These are phyloP conservation scores for Porogramme epimiltina DNA, from an alignment of 1,284 basidiomycete species.

Conservation along the genomic window DNA sequence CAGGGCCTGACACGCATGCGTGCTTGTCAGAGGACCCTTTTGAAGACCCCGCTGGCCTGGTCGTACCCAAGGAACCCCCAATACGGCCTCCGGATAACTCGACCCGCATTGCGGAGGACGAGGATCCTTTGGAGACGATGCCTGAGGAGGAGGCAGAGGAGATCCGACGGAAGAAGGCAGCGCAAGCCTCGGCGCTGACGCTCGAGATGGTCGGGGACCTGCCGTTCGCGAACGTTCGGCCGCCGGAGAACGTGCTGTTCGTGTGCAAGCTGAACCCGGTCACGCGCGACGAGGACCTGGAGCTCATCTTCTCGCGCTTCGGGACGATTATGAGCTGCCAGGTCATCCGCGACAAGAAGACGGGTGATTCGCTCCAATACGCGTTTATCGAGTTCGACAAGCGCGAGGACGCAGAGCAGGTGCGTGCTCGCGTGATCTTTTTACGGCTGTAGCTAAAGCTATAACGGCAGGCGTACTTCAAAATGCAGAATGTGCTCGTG, in stretches of 20 bases:
- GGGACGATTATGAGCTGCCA: conserved; percentile 97
- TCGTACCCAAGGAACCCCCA: conserved; percentile 77
- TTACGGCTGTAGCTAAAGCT: not conserved
- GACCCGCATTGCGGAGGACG: conserved; percentile 89
- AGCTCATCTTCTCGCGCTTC: conserved; percentile 96
- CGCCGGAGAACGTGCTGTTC: conserved; percentile 98
- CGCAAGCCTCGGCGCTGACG: conserved; percentile 91
- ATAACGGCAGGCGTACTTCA: conserved; percentile 84
- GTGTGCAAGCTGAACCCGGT: conserved; percentile 98
- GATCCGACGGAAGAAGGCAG: conserved; percentile 80
- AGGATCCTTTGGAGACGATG: conserved; percentile 77
- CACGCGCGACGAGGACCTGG: conserved; percentile 93
- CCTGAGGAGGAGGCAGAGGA: conserved; percentile 85
- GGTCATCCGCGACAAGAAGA: conserved; percentile 94
- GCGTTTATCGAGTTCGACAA: conserved; percentile 99
- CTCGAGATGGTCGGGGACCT: conserved; percentile 99
- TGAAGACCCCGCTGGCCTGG: conserved; percentile 79
- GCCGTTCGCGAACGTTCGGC: conserved; percentile 96
- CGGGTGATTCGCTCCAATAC: conserved; percentile 96
- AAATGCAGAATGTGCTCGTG: conserved; percentile 99
- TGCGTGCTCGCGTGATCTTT: conserved; percentile 33
- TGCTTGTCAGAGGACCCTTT: conserved; percentile 85
- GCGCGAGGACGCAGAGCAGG: conserved; percentile 90
- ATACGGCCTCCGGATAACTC: conserved; percentile 80
- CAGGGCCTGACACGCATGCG: no score